Evolutionary conservation across 352 stramenopile species (phyloP).

Genomic region (Halophytophthora polymorphica): DNA sequence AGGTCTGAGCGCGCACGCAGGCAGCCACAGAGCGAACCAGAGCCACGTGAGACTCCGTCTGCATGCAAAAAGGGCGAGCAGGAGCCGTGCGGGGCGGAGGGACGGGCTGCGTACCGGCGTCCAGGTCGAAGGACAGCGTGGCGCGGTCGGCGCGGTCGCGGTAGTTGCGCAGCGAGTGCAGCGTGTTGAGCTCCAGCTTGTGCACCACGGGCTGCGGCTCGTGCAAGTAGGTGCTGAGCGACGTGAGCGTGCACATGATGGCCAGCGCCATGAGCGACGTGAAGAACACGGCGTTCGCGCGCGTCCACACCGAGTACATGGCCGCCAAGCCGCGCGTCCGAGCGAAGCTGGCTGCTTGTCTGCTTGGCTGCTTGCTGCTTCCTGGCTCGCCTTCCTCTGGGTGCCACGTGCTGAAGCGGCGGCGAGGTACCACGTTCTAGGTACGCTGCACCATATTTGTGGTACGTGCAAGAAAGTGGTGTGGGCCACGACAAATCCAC

Average conservation of each 20-base stretch:
- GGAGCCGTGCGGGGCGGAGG: conserved; percentile 1
- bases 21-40: conserved; percentile 2
- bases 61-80: background rate
- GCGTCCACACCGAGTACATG: conserved; percentile 88
- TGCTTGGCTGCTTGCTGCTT: no score
- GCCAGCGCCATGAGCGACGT: conserved; percentile 72
- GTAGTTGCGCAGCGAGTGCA: conserved; percentile 84
- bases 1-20: conserved; percentile 37
- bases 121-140: conserved; percentile 79
- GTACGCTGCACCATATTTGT: no score
- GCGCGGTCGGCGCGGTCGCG: conserved; percentile 76
- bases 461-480: background rate
- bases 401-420: no score
- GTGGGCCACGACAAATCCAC: background rate
- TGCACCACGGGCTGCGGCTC: conserved; percentile 52
- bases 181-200: conserved; percentile 54
- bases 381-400: no score
- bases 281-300: conserved; percentile 81
- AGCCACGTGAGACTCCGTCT: background rate
- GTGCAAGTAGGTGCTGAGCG: conserved; percentile 71
- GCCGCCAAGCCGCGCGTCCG: no score
- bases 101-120: conserved; percentile 44
- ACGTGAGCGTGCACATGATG: conserved; percentile 71
- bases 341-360: no score
- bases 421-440: no score